Evolutionary conservation across 495 filamentous ascomycete genomes (phyloP).

Genomic region (Penicillium daleae): DNA sequence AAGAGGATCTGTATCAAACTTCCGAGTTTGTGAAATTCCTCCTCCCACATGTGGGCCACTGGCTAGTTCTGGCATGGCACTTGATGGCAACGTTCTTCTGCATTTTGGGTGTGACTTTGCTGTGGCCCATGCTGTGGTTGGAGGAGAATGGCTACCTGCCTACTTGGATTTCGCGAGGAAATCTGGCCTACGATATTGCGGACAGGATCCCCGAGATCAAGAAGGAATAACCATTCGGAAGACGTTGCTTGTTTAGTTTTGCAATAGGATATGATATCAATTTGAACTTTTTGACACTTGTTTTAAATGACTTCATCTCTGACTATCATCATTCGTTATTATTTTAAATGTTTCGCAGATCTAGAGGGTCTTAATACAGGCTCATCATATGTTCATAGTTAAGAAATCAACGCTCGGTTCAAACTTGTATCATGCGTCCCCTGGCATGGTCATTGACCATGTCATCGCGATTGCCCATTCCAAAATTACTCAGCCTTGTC

Average conservation of each 20-base stretch:
- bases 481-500: not conserved
- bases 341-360: not conserved
- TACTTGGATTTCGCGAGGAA: slow-evolving; percentile 26
- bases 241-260: not conserved
- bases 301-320: not conserved
- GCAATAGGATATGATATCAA: not conserved
- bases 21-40: slow-evolving; percentile 77
- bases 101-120: slow-evolving; percentile 53
- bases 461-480: slow-evolving; percentile 4
- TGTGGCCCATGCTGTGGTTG: slow-evolving; percentile 58
- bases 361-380: not conserved
- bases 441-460: not conserved
- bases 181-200: slow-evolving; percentile 33
- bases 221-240: slow-evolving; percentile 11
- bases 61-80: slow-evolving; percentile 61
- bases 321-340: not conserved
- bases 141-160: slow-evolving; percentile 45
- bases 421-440: not conserved
- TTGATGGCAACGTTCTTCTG: slow-evolving; percentile 64
- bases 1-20: slow-evolving; percentile 83
- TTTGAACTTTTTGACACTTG: not conserved
- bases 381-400: not conserved
- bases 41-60: slow-evolving; percentile 42
- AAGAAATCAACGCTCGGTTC: not conserved
- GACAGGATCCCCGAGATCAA: slow-evolving; percentile 36